Percentiles rank a stretch among this genome's conserved stretches.
These are phyloP conservation scores for Teunomyces kruisii DNA, from an alignment of 805 yeast genomes.

Conservation along the genomic window DNA sequence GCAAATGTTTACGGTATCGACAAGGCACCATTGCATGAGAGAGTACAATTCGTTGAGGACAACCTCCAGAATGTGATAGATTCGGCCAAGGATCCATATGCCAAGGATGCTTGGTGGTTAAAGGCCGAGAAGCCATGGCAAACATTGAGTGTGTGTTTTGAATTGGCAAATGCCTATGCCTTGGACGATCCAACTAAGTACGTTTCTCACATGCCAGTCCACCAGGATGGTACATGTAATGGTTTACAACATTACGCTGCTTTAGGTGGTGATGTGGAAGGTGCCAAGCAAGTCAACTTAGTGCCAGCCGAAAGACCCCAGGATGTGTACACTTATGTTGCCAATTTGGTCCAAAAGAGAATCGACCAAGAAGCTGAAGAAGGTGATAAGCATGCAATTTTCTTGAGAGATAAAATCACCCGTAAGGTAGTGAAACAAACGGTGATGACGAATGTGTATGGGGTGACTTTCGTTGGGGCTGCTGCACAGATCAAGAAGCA, in stretches of 20 bases:
- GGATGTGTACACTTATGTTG: slow-evolving; percentile 74
- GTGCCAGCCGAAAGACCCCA: slow-evolving; percentile 71
- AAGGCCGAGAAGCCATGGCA: slow-evolving; percentile 85
- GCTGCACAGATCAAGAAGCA: slow-evolving; percentile 83
- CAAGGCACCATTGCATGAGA: slow-evolving; percentile 64
- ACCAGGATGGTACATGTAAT: slow-evolving; percentile 86
- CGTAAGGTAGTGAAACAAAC: slow-evolving; percentile 95
- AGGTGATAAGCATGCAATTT: slow-evolving; percentile 55
- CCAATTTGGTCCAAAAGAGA: slow-evolving; percentile 56
- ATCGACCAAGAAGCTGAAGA: slow-evolving; percentile 53
- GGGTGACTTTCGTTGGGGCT: slow-evolving; percentile 94
- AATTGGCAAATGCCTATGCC: slow-evolving; percentile 59
- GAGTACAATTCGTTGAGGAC: slow-evolving; percentile 59
- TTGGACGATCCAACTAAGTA: slow-evolving; percentile 63
- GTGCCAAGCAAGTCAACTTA: slow-evolving; percentile 77
- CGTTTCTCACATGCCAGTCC: slow-evolving; percentile 73
- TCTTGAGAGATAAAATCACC: slow-evolving; percentile 60
- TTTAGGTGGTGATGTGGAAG: slow-evolving; percentile 79
- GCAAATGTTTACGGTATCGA: slow-evolving; percentile 76
- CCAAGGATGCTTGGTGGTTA: slow-evolving; percentile 63
- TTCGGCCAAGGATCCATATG: slow-evolving; percentile 64
- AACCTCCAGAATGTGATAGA: slow-evolving; percentile 54
- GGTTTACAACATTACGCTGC: slow-evolving; percentile 89
- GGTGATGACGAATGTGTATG: slow-evolving; percentile 97
- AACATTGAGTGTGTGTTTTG: slow-evolving; percentile 68